Base-by-base conservation (phyloP, 129 eudicot species). In the Flaveria ramosissima region DNA sequence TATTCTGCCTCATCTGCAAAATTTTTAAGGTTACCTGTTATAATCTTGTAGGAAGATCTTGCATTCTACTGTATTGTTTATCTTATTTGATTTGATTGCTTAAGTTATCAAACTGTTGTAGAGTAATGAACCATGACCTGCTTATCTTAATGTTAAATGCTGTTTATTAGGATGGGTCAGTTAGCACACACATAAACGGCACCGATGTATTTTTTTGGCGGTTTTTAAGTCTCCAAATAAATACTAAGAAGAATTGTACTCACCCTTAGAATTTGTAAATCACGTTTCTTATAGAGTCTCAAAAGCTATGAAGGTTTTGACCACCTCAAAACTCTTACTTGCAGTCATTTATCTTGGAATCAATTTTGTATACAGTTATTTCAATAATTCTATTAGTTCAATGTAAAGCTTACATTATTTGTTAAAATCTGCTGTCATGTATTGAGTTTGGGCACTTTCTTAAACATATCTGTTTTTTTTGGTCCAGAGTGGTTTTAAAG, bases 401-500 rank as follows among this genome's bases (percentile, higher is more conserved):
- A 76, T 39, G 32, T 52, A 21, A 39, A 14, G 13, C 52, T 45
- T 47, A 27, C 32, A n/a, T 21, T 50, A n/a, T 55, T 36, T 32
- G 65, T 56, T 56, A 26, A 36, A 73, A 56, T 21, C 14, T 55
- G 46, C 19, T 19, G 7, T 13, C 17, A 19, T 24, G 23, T 16
- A 43, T 42, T 57, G 41, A 51, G 70, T 60, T 60, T n/a, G n/a
- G 17, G 2, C 16, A 23, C 26, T 60, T 26, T 23, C 2, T 60
- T 60, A 10, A 60, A 26, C 30, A 78, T 59, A 15, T 56, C 14
- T 53, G n/a, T 39, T 75, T 78, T 74, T 66, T 60, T 45, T 52
- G 39, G 11, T 73, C 78, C 77, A 92, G 96, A 75, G 95, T 67
- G 97, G 97, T 32, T 92, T 92, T 63, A 83, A 77, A 85, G 96